phyloP scores from a whole-genome alignment of 768 basidiomycete species.

The Melanogaster broomeanus region DNA sequence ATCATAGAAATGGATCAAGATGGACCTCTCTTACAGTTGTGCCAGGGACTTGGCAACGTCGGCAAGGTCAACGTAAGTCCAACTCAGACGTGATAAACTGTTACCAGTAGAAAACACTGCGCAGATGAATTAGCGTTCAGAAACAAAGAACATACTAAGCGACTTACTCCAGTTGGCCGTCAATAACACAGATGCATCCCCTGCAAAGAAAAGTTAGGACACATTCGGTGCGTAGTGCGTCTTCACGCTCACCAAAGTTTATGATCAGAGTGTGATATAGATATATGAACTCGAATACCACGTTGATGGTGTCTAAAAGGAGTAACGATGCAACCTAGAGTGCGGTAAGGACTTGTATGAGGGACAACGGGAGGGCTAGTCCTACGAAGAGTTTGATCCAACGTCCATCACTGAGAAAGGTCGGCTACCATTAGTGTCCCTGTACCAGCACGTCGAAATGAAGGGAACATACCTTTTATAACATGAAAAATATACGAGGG shows the following conservation, averaged over 20 bases:
- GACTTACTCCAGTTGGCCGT: constrained; percentile 24
- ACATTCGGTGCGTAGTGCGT: background rate
- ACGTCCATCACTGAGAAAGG: constrained; percentile 12
- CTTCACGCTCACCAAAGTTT: constrained; percentile 21
- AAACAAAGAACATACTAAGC: background rate
- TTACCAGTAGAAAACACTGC: constrained; percentile 32
- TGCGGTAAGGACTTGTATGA: background rate
- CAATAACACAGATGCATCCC: constrained; percentile 13
- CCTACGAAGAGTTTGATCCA: constrained; percentile 29
- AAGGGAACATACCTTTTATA: constrained; percentile 23
- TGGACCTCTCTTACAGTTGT: constrained; percentile 21
- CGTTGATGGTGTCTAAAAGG: constrained; percentile 24
- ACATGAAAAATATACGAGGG: constrained; percentile 31
- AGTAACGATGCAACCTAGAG: constrained; percentile 22
- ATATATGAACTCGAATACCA: constrained; percentile 25
- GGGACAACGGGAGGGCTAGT: background rate
- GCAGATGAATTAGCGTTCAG: background rate
- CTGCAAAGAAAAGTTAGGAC: constrained; percentile 2
- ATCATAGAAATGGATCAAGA: background rate
- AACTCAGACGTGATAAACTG: background rate
- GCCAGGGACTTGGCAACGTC: constrained; percentile 12
- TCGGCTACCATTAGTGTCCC: background rate
- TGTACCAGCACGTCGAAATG: background rate
- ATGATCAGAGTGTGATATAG: constrained; percentile 26
- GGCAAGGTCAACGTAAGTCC: background rate